These are phyloP conservation scores for Margaritispora aquatica DNA, from an alignment of 495 filamentous ascomycete species.

Conservation along the genomic window DNA sequence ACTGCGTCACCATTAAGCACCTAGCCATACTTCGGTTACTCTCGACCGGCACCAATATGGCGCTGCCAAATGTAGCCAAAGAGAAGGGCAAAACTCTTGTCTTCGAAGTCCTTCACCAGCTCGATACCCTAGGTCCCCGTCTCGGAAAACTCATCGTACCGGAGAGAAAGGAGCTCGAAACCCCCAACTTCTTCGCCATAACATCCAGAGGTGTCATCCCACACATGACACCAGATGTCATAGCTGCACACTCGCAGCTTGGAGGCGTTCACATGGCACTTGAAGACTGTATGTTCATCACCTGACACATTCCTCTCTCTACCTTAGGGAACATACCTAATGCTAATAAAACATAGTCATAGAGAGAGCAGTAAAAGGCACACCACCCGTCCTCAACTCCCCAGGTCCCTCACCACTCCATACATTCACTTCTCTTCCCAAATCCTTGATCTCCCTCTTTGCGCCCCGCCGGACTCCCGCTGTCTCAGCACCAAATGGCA, in stretches of 20 bases:
- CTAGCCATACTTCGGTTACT: too few relatives aligned
- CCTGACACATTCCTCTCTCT: slow-evolving; percentile 7
- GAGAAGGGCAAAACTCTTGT: background rate
- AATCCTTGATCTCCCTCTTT: slow-evolving; percentile 58
- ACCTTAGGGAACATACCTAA: too few relatives aligned
- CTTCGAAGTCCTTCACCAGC: slow-evolving; percentile 6
- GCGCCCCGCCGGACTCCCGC: slow-evolving; percentile 72
- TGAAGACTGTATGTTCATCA: slow-evolving; percentile 77
- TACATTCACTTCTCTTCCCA: slow-evolving; percentile 60
- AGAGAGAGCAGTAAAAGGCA: slow-evolving; percentile 49
- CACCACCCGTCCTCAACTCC: slow-evolving; percentile 36
- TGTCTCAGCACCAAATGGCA: slow-evolving; percentile 63
- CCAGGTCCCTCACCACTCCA: slow-evolving; percentile 48
- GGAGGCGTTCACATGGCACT: slow-evolving; percentile 71
- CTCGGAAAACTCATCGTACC: slow-evolving; percentile 58
- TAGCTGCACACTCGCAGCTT: slow-evolving; percentile 56
- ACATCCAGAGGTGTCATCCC: slow-evolving; percentile 80
- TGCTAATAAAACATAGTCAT: slow-evolving; percentile 55
- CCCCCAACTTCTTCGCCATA: slow-evolving; percentile 73
- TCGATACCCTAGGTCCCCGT: slow-evolving; percentile 30
- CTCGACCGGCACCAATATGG: background rate
- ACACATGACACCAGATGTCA: slow-evolving; percentile 82
- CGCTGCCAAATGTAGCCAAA: background rate
- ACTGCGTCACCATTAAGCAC: too few relatives aligned
- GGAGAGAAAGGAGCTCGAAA: slow-evolving; percentile 56